These are phyloP conservation scores for Colletotrichum sp. DNA, from an alignment of 2,329 filamentous ascomycete genomes.

Conservation along the genomic window DNA sequence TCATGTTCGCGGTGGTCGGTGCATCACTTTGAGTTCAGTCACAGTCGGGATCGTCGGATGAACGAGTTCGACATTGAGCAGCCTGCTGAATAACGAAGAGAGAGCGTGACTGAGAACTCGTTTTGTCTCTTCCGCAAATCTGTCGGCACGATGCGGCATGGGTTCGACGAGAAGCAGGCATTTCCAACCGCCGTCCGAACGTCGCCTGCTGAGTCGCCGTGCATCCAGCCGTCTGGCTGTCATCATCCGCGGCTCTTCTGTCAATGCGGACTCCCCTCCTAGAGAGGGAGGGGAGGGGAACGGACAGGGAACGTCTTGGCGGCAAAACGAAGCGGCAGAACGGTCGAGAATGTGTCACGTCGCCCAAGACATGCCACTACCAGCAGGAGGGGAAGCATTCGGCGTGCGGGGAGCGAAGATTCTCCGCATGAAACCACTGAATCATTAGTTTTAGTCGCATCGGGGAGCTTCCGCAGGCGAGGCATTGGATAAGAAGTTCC, in stretches of 20 bases:
- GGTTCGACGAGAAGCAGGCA: neutral
- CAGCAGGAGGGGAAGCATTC: neutral
- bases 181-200: neutral
- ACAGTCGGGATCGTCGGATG: neutral
- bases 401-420: neutral
- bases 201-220: neutral
- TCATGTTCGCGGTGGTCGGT: conserved; percentile 28
- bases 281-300: neutral
- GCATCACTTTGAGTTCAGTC: neutral
- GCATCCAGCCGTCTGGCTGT: neutral
- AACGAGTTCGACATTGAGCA: neutral
- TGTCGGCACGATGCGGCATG: neutral
- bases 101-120: neutral
- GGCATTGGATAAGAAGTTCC: neutral
- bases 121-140: neutral
- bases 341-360: neutral
- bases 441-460: neutral
- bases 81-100: neutral
- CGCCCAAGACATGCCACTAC: neutral
- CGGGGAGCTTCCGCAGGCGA: neutral
- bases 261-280: neutral
- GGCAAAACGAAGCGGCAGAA: neutral
- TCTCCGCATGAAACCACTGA: conserved; percentile 5
- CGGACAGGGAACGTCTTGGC: neutral
- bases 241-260: neutral